These are phyloP conservation scores for Tetracentron sinense DNA, from an alignment of 164 flowering plant genomes.

Conservation along the genomic window DNA sequence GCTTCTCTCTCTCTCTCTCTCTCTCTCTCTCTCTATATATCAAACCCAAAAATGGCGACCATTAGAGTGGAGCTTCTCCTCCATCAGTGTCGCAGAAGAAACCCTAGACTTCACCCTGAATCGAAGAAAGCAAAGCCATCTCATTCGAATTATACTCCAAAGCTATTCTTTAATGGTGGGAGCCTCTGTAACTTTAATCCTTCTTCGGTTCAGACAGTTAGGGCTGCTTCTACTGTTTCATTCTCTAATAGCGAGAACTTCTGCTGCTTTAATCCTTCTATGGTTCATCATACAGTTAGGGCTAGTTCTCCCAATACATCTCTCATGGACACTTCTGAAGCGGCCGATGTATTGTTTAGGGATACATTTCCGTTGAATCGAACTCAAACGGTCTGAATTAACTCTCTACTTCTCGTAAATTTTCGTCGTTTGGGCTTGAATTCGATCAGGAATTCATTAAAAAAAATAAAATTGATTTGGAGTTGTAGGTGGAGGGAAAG, in stretches of 20 bases:
- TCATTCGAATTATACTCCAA: too few species aligned
- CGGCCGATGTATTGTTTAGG: slow-evolving; percentile 33
- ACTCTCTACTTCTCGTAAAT: not conserved
- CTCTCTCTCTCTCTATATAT: too few species aligned
- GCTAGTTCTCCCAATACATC: slow-evolving; percentile 39
- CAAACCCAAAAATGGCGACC: too few species aligned
- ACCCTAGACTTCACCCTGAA: too few species aligned
- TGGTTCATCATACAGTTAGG: slow-evolving; percentile 15
- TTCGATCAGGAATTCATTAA: not conserved
- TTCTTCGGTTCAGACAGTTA: too few species aligned
- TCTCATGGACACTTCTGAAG: slow-evolving; percentile 24
- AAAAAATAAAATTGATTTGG: slow-evolving; percentile 5
- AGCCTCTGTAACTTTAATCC: too few species aligned
- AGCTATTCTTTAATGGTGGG: too few species aligned
- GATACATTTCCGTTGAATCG: slow-evolving; percentile 52
- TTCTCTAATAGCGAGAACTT: slow-evolving; percentile 22
- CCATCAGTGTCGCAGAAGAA: too few species aligned
- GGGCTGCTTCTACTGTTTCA: too few species aligned
- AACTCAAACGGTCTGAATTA: slow-evolving; percentile 40
- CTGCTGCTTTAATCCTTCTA: slow-evolving; percentile 27
- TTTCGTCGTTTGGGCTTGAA: not conserved
- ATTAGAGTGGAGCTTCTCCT: too few species aligned
- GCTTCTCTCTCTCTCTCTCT: too few species aligned
- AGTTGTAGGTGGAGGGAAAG: slow-evolving; percentile 74
- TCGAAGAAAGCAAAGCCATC: too few species aligned